Evolutionary conservation across 2,329 filamentous ascomycete species (phyloP).

Genomic region (Alternaria brassicicola): DNA sequence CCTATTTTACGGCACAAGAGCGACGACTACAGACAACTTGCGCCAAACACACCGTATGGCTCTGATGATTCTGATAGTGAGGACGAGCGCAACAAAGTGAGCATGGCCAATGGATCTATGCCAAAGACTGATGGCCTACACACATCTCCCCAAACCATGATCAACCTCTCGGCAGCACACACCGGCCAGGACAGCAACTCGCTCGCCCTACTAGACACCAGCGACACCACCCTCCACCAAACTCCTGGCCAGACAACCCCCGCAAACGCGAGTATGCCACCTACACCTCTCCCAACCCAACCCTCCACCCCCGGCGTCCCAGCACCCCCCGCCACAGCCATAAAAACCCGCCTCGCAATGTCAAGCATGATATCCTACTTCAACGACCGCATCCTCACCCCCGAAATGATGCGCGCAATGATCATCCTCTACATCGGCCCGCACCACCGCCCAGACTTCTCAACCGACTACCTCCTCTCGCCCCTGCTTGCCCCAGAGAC

Average conservation of each 20-base stretch:
- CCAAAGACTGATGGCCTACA: conserved; percentile 34
- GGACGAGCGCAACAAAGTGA: conserved; percentile 30
- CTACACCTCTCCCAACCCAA: conserved; percentile 28
- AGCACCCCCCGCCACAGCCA: conserved; percentile 53
- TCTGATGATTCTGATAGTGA: conserved; percentile 74
- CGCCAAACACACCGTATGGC: conserved; percentile 78
- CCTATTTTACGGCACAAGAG: conserved; percentile 82
- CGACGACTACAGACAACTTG: conserved; percentile 83
- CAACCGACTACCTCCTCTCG: conserved; percentile 86
- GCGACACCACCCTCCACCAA: conserved; percentile 21
- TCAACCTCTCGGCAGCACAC: conserved; percentile 49
- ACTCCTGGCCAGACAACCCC: conserved; percentile 31
- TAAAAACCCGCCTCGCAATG: conserved; percentile 88
- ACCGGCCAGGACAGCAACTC: conserved; percentile 39
- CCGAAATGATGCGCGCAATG: conserved; percentile 99
- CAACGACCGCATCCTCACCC: conserved; percentile 90
- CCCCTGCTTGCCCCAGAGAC: conserved; percentile 87
- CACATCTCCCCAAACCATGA: conserved; percentile 44
- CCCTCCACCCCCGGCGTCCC: conserved; percentile 23
- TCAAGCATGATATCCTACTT: conserved; percentile 99
- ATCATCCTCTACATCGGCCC: conserved; percentile 97
- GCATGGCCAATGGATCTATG: conserved; percentile 13
- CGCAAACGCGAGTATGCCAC: conserved; percentile 11
- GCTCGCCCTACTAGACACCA: conserved; percentile 27
- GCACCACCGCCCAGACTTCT: conserved; percentile 90